phyloP scores from a whole-genome alignment of 352 stramenopile species.

The Globisporangium takayamanum region DNA sequence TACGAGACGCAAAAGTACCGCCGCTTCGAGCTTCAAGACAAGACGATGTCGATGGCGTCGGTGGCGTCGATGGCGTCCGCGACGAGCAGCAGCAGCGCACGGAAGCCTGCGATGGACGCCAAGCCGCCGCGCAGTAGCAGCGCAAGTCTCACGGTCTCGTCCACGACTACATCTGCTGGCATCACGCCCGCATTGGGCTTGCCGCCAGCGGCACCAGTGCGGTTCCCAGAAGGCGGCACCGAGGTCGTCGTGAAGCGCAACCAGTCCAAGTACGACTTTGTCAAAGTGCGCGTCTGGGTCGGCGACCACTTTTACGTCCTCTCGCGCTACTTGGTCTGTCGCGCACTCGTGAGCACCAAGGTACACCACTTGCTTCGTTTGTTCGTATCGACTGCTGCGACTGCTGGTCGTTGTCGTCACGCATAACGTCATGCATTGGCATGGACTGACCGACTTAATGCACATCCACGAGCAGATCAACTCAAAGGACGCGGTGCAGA shows the following conservation, averaged over 20 bases:
- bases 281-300: conserved; percentile 88
- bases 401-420: neutral
- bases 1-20: too few species aligned
- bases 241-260: conserved; percentile 72
- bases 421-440: neutral
- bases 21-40: conserved; percentile 2
- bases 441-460: neutral
- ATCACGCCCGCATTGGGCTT: neutral
- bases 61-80: too few species aligned
- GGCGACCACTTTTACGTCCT: conserved; percentile 88
- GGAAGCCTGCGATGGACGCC: neutral
- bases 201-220: conserved; percentile 9
- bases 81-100: neutral
- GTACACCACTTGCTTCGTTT: conserved; percentile 12
- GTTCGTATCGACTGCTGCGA: neutral
- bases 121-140: too few species aligned
- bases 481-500: conserved; percentile 80
- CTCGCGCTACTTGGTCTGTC: conserved; percentile 79
- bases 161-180: neutral
- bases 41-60: too few species aligned
- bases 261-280: conserved; percentile 88
- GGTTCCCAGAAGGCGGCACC: conserved; percentile 10
- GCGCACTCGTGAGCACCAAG: conserved; percentile 81
- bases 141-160: too few species aligned
- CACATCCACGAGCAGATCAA: conserved; percentile 48